These are phyloP conservation scores for Ceratobasidium papillatum DNA, from an alignment of 1,284 basidiomycete genomes.

Conservation along the genomic window DNA sequence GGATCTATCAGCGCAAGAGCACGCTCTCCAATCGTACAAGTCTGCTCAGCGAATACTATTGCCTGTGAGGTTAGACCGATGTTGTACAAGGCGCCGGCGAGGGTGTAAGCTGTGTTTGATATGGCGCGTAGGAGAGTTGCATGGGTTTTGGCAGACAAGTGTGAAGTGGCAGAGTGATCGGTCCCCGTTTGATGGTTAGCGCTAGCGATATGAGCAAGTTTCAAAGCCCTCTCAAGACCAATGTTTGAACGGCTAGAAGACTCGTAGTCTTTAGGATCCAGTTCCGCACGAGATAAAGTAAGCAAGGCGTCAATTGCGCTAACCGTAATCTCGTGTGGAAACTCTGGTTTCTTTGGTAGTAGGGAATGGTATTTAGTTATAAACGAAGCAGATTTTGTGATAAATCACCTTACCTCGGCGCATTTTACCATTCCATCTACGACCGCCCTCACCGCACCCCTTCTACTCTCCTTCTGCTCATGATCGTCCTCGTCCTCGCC, in stretches of 20 bases:
- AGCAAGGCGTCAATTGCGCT: conserved; percentile 34
- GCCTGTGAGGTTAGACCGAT: conserved; percentile 42
- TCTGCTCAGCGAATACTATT: conserved; percentile 41
- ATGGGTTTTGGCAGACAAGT: background rate
- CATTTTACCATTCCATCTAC: conserved; percentile 53
- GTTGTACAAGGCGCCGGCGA: conserved; percentile 53
- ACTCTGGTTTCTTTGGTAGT: conserved; percentile 23
- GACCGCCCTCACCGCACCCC: conserved; percentile 47
- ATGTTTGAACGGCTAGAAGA: conserved; percentile 1
- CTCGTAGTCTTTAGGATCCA: conserved; percentile 25
- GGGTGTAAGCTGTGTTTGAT: conserved; percentile 52
- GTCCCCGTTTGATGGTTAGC: background rate
- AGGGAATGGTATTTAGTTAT: background rate
- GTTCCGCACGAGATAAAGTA: conserved; percentile 10
- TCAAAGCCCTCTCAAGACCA: conserved; percentile 6
- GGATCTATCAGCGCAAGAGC: conserved; percentile 12
- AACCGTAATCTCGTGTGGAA: conserved; percentile 23
- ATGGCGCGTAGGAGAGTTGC: conserved; percentile 41
- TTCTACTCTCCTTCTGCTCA: background rate
- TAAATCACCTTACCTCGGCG: conserved; percentile 50
- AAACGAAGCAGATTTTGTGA: background rate
- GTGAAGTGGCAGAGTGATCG: background rate
- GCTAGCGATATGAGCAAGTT: background rate
- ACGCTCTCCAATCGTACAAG: conserved; percentile 41
- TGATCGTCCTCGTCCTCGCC: background rate